These are phyloP conservation scores for Podospora pseudoanserina DNA, from an alignment of 495 filamentous ascomycete genomes.

Conservation along the genomic window DNA sequence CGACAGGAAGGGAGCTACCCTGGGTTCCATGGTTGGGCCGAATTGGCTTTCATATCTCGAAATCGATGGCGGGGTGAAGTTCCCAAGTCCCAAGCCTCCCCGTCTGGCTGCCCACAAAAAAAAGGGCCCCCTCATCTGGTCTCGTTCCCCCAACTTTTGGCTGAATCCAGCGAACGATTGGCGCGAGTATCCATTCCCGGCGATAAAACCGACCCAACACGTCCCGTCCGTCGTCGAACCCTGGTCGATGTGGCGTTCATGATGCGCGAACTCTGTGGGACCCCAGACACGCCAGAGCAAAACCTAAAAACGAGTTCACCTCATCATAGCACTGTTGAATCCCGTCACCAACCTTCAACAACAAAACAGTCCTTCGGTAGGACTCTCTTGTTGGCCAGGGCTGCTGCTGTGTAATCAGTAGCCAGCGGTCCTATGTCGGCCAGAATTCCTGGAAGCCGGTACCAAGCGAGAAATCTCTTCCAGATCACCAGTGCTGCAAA, in stretches of 20 bases:
- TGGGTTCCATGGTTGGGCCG: background rate
- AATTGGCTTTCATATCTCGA: background rate
- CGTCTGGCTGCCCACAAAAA: background rate
- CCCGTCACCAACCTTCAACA: background rate
- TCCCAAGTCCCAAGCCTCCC: background rate
- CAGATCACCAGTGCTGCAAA: background rate
- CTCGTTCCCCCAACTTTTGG: conserved; percentile 15
- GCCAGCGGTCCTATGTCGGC: conserved; percentile 26
- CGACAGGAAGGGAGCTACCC: background rate
- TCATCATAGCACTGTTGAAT: background rate
- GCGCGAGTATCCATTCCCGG: conserved; percentile 21
- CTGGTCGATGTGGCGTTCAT: conserved; percentile 19
- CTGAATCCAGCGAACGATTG: conserved; percentile 21
- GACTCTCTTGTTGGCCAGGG: background rate
- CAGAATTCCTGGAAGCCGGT: conserved; percentile 12
- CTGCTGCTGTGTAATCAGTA: conserved; percentile 7
- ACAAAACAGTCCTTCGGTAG: background rate
- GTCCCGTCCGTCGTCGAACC: conserved; percentile 17
- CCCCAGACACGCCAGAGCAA: background rate
- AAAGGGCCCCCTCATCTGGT: background rate
- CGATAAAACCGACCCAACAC: conserved; percentile 25
- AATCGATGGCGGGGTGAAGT: background rate
- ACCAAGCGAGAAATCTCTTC: background rate
- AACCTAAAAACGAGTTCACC: conserved; percentile 4
- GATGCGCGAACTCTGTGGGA: conserved; percentile 14